Evolutionary conservation across 371 early-diverging fungal genomes (phyloP).

Genomic region (Apophysomyces variabilis): DNA sequence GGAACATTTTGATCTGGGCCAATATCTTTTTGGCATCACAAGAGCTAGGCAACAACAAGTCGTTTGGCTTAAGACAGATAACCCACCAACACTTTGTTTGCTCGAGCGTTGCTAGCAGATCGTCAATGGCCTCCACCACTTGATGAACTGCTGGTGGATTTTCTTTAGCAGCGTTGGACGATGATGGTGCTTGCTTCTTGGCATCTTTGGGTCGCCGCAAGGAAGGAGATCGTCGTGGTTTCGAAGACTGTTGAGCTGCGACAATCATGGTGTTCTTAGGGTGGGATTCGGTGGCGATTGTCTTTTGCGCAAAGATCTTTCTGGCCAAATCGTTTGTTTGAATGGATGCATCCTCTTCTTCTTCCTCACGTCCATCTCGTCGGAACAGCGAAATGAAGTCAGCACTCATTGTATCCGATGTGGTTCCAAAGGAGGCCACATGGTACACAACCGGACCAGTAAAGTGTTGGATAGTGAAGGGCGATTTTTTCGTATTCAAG

Average conservation of each 20-base stretch:
- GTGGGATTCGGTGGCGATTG: slow-evolving; percentile 55
- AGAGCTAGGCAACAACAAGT: slow-evolving; percentile 56
- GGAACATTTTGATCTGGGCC: slow-evolving; percentile 57
- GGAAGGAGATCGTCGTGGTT: slow-evolving; percentile 49
- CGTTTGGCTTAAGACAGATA: slow-evolving; percentile 78
- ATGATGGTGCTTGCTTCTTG: slow-evolving; percentile 3
- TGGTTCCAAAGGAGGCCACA: slow-evolving; percentile 65
- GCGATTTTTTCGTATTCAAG: slow-evolving; percentile 35
- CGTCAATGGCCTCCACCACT: slow-evolving; percentile 54
- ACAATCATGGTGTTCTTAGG: slow-evolving; percentile 56
- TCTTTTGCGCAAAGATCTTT: slow-evolving; percentile 34
- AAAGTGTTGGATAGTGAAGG: slow-evolving; percentile 72
- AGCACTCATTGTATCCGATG: slow-evolving; percentile 66
- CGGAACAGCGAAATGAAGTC: slow-evolving; percentile 82
- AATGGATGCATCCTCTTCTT: not conserved
- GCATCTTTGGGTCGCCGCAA: slow-evolving; percentile 19
- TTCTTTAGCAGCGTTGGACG: slow-evolving; percentile 9
- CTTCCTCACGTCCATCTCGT: slow-evolving; percentile 23
- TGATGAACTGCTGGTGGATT: slow-evolving; percentile 46
- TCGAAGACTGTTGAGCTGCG: slow-evolving; percentile 54
- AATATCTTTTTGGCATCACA: slow-evolving; percentile 55
- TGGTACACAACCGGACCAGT: slow-evolving; percentile 72
- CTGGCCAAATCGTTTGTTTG: slow-evolving; percentile 40
- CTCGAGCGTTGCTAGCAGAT: slow-evolving; percentile 72
- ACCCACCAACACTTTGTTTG: slow-evolving; percentile 88